Evolutionary conservation across 768 basidiomycete genomes (phyloP), one percentile per base, ranked within the genome.

Genomic region (Leccinum uliginosum): DNA sequence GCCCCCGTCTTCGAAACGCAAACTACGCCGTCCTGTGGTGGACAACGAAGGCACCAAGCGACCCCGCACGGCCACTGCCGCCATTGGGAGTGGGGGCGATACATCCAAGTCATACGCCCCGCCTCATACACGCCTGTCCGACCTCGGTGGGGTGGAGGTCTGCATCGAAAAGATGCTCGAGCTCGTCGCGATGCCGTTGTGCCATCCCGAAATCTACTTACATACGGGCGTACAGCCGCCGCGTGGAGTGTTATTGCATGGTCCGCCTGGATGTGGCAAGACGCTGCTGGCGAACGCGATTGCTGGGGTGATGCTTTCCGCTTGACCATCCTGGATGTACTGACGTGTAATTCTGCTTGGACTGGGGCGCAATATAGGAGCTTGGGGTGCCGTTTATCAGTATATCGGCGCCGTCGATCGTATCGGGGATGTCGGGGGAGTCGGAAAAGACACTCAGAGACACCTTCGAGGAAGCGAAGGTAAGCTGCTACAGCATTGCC

Each of bases 371-470:
- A 12, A 10, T 15, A 26, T 62, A 97, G 95, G 94, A 98, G 77
- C 80, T 98, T 4, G 88, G 86, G 3, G 78, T 96, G 2, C 95
- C 96, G 0, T 98, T 99, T 67, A 94, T 99, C 61, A 90, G 77
- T 51, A 86, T 99, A 58, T 96, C 96, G 3, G 96, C 96, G 0
- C 97, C 97, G 0, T 92, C 91, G 0, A 89, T 99, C 57, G 93
- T 99, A 8, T 94, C 91, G 2, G 96, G 97, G 1, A 97, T 98
- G 93, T 97, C 93, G 0, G 97, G 97, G 47, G 97, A 99, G 72
- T 95, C 93, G 0, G 97, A 99, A 70, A 98, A 96, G 76, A 95
- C 93, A 0, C 75, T 99, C 5, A 77, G 97, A 44, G 96, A 98
- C 66, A 94, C 93, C 0, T 99, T 99, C 66, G 96, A 97, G 29